Percentiles rank a stretch among this genome's conserved stretches.
phyloP scores from a whole-genome alignment of 1,284 basidiomycete species.

The Leucoagaricus sp. region DNA sequence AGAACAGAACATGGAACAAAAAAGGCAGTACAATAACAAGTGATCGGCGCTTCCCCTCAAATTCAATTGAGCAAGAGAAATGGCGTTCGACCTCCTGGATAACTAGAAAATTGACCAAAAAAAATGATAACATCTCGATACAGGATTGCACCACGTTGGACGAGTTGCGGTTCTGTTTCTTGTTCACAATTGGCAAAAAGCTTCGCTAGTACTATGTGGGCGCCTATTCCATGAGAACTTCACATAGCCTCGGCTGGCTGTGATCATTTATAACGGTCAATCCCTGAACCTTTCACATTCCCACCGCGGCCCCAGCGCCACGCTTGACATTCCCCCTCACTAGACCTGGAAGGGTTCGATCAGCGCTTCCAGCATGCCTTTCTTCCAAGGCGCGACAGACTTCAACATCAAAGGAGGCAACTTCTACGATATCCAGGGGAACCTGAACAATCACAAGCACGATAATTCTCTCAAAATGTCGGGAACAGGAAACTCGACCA shows the following conservation, averaged over 20 bases:
- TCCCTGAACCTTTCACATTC: background rate
- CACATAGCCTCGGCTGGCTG: background rate
- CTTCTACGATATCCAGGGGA: slow-evolving; percentile 11
- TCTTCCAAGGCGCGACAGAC: slow-evolving; percentile 10
- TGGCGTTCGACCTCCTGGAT: no score
- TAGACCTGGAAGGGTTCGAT: no score
- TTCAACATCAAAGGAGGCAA: slow-evolving; percentile 11
- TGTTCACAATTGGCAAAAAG: no score
- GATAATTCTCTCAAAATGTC: background rate
- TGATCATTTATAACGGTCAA: background rate
- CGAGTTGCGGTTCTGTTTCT: no score
- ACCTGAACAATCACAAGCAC: background rate
- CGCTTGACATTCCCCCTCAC: background rate
- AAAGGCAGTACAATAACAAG: no score
- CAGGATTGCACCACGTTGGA: no score
- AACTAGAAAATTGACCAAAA: no score
- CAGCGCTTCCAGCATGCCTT: slow-evolving; percentile 3
- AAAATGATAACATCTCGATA: no score
- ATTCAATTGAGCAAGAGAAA: no score
- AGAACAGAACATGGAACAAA: no score
- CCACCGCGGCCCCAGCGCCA: background rate
- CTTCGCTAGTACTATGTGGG: background rate
- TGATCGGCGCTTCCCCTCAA: no score
- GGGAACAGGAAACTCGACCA: background rate
- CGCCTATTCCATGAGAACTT: background rate